phyloP scores from a whole-genome alignment of 2,329 filamentous ascomycete genomes.

The Aspergillus pseudoterreus region DNA sequence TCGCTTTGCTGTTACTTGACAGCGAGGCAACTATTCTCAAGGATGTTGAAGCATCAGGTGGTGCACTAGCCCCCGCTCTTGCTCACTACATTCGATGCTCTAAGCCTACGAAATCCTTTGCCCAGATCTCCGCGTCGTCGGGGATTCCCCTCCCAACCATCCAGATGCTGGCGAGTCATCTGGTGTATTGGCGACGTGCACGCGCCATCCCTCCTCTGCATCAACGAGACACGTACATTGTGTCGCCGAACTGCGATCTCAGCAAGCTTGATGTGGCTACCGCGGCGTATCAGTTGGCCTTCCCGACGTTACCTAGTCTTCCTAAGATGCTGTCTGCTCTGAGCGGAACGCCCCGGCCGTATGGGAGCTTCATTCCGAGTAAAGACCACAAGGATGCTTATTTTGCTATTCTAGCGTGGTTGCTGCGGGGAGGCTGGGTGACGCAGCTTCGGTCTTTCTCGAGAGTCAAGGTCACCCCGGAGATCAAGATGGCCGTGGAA shows the following conservation, averaged over 20 bases:
- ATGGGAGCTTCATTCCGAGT: constrained; percentile 78
- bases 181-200: constrained; percentile 93
- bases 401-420: constrained; percentile 87
- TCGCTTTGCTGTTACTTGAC: constrained; percentile 78
- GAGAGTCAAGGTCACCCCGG: constrained; percentile 78
- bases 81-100: constrained; percentile 65
- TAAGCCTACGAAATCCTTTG: constrained; percentile 64
- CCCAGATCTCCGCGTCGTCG: constrained; percentile 59
- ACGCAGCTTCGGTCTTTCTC: constrained; percentile 89
- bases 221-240: constrained; percentile 82
- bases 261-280: constrained; percentile 65
- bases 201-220: constrained; percentile 89
- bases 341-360: constrained; percentile 75
- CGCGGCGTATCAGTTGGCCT: constrained; percentile 69
- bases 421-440: constrained; percentile 89
- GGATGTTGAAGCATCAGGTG: constrained; percentile 64
- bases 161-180: constrained; percentile 82
- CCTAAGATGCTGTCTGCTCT: constrained; percentile 84
- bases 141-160: constrained; percentile 76
- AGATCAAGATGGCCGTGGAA: constrained; percentile 78
- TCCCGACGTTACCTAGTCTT: constrained; percentile 77
- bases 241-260: constrained; percentile 85
- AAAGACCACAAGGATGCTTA: constrained; percentile 85
- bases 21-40: constrained; percentile 77
- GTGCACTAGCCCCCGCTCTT: constrained; percentile 71